Base-by-base conservation (phyloP, 2,329 filamentous ascomycete species). In the Graphiopsis chlorocephala region DNA sequence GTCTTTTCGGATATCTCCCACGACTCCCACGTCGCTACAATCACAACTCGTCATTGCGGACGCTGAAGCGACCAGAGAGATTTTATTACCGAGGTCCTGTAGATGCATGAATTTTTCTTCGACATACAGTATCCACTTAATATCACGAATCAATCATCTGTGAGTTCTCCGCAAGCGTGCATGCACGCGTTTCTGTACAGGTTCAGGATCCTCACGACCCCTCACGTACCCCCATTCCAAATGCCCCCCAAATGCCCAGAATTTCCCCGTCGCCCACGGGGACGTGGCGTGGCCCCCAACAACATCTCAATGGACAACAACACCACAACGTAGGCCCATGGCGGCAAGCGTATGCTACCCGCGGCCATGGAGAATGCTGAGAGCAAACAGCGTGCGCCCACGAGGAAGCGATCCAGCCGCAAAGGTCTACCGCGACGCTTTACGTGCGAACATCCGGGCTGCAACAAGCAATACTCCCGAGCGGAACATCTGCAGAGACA, bases 401-500 rank as follows among this genome's bases (percentile, higher is more conserved):
- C 65, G n/a, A 72, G 67, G 63, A 66, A 67, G 26, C 81, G 90
- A 70, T 81, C 90, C 63, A 93, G 90, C 78, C 86, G 90, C 68
- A 93, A 93, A 76, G 90, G 89, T 3, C 80, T 92, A 47, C 89
- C 91, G 73, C 92, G 92, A 78, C 84, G 82, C 83, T 80, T 77
- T 48, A 68, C 77, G 73, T 98, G 93, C 74, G 88, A 88, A 7
- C 87, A 92, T 66, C 88, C 92, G 68, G 91, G 90, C 50, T 98
- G 93, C 72, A 93, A 92, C 31, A 97, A 97, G 82, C 95, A 90
- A 76, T 98, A 98, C 77, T 97, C 93, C 25, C 87, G 93, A 75
- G 93, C 93, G 5, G 93, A 97, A 78, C 93, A 97, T 80, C 82
- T 97, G 81, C 96, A 97, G 79, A 88, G 93, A 45, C 93, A 97